Evolutionary conservation across 495 filamentous ascomycete species (phyloP), one percentile per base, ranked within the genome.

Genomic region (Ramalina intermedia): DNA sequence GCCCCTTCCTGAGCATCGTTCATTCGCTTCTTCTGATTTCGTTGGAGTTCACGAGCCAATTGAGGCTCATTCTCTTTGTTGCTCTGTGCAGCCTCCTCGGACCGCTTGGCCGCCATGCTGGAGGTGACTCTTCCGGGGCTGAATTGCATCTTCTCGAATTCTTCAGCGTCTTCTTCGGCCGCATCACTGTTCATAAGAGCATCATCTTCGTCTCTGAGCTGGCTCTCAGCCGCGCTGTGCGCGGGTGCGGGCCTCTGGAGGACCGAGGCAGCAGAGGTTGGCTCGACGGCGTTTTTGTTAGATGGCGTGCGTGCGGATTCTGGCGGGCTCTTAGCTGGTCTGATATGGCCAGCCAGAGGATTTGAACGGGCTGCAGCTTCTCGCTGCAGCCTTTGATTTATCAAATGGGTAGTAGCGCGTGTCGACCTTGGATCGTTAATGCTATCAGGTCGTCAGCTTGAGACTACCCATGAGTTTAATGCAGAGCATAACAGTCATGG

Each of bases 1-100:
- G 66, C 68, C 50, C 60, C 52, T 3, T 51, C 37, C 47, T 74
- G 69, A 8, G 45, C 58, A 55, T 73, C 70, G 14, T 18, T 37
- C 7, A 37, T 51, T 58, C 58, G 35, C 41, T 47, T 41, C 37
- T 27, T 21, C 55, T 44, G 53, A 16, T 37, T 33, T 33, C 29
- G 7, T 11, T 8, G 24, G 9, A 14, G n/a, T 4, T 45, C 45
- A 17, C 35, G 14, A 13, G 49, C 29, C 37, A 16, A 16, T 35
- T 51, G 38, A 11, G 49, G 23, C 18, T 57, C 24, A 23, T 58
- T 58, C 35, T 59, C 57, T 35, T 59, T 59, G 14, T 59, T 59
- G 16, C 46, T 55, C 42, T 56, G 54, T 13, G 47, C 46, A 18
- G 57, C 48, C 16, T 17, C 18, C 41, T 45, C 6, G 14, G 41